Conservation (phyloP, 371 early-diverging fungal genomes). For the Saksenaea vasiformis region DNA sequence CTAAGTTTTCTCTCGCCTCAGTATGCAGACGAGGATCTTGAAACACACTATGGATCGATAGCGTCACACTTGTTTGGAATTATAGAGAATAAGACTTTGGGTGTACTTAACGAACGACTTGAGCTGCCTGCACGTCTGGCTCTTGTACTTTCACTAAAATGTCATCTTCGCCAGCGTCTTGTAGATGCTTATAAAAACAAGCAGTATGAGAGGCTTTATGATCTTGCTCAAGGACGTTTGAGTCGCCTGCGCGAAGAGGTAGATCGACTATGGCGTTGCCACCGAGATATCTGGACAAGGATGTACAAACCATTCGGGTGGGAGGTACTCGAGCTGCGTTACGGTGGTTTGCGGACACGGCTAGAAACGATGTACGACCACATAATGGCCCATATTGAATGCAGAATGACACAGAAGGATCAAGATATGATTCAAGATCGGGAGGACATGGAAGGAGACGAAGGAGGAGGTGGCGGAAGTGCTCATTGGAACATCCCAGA, state of each 20-base stretch:
- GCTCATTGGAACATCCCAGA: slow-evolving; percentile 61
- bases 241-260: slow-evolving; percentile 61
- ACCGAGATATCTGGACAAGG: slow-evolving; percentile 76
- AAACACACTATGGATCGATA: slow-evolving; percentile 62
- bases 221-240: slow-evolving; percentile 50
- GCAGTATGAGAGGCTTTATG: slow-evolving; percentile 49
- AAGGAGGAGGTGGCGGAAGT: slow-evolving; percentile 43
- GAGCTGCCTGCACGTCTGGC: slow-evolving; percentile 72
- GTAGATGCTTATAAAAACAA: slow-evolving; percentile 64
- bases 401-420: slow-evolving; percentile 31
- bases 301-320: slow-evolving; percentile 86
- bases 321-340: slow-evolving; percentile 82
- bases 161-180: slow-evolving; percentile 65
- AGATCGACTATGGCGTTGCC: slow-evolving; percentile 76
- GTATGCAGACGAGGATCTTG: slow-evolving; percentile 66
- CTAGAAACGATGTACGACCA: slow-evolving; percentile 77
- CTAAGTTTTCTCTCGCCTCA: slow-evolving; percentile 77
- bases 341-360: slow-evolving; percentile 77
- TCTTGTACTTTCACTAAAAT: slow-evolving; percentile 68
- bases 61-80: slow-evolving; percentile 49
- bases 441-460: slow-evolving; percentile 25
- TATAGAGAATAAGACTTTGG: slow-evolving; percentile 35
- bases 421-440: slow-evolving; percentile 18
- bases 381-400: slow-evolving; percentile 62
- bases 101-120: slow-evolving; percentile 62